A percentile compares a stretch with the other conserved stretches of the same genome.
Evolutionary conservation across 2,329 filamentous ascomycete genomes (phyloP).

Genomic region (Exophiala sideris): DNA sequence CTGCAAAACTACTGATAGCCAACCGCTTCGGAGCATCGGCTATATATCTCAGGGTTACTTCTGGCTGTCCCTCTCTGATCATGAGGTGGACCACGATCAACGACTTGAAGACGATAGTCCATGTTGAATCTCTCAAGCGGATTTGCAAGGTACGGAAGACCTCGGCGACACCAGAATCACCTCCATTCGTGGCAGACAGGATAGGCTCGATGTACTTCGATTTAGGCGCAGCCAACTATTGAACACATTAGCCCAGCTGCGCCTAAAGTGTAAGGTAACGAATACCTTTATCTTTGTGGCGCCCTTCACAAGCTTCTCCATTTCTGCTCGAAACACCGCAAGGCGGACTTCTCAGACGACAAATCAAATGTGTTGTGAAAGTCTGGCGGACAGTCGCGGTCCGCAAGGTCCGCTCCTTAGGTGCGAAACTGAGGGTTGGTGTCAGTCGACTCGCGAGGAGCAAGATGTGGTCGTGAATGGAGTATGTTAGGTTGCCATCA

Average conservation of each 20-base stretch:
- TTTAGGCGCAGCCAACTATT: conserved; percentile 87
- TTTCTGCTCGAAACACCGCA: conserved; percentile 49
- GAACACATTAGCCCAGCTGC: conserved; percentile 27
- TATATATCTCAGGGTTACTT: conserved; percentile 82
- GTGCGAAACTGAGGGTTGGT: not conserved
- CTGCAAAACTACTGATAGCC: conserved; percentile 85
- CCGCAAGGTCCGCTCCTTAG: not conserved
- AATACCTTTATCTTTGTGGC: conserved; percentile 92
- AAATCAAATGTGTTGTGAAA: not conserved
- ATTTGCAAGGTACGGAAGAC: conserved; percentile 90
- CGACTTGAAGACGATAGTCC: conserved; percentile 99
- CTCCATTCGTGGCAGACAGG: conserved; percentile 87
- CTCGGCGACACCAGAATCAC: conserved; percentile 90
- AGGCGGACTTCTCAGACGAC: not conserved
- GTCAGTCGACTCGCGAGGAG: not conserved
- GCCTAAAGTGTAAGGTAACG: conserved; percentile 25
- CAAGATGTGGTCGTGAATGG: not conserved
- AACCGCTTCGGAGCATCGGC: conserved; percentile 78
- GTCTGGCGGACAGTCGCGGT: not conserved
- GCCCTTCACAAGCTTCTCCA: conserved; percentile 99
- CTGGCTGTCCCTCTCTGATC: conserved; percentile 90
- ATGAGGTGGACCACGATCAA: conserved; percentile 94
- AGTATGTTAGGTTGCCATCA: not conserved
- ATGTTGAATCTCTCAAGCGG: conserved; percentile 89
- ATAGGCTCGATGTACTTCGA: conserved; percentile 99